Evolutionary conservation across 2,329 filamentous ascomycete genomes (phyloP), one percentile per base, ranked within the genome.

Genomic region (Fusarium phyllophilum): DNA sequence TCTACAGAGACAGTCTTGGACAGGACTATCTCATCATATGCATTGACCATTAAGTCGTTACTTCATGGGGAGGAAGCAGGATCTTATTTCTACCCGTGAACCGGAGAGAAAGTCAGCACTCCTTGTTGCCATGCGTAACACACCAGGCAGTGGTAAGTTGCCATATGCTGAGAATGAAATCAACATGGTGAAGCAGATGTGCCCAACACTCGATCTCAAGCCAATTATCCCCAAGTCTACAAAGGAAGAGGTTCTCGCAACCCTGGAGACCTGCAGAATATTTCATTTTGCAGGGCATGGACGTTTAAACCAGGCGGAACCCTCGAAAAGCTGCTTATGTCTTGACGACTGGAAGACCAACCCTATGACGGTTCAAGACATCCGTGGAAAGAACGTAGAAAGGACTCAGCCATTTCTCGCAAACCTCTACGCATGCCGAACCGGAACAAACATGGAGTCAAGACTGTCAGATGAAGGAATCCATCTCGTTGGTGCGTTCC

Each of bases 31-130:
- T 39, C 34, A 3, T 54, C 34, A n/a, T 39, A 39, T 29, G 14
- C 24, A 5, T 18, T 39, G 2, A 54, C 34, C 14, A 54, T 39
- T 8, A 54, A 54, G 34, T 54, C 51, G 12, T 6, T 54, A 20
- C 24, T 54, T 5, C 34, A 54, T 14, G n/a, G 51, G 24, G 14
- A 22, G 51, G 13, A 39, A 29, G 4, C 24, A 34, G 5, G 1
- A 22, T 13, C 2, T 26, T 26, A 11, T 3, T 13, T 22, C 24
- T 7, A 34, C 2, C 0, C 0, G 5, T 3, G 10, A 13, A 17
- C 2, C 34, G 5, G 5, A 8, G 5, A 54, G 51, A 10, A 12
- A 18, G 0, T 9, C 24, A 8, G 34, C 34, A 8, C 24, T 39
- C 7, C 24, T 54, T 7, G 0, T 39, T 29, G 14, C 34, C 6